Evolutionary conservation across 2,329 filamentous ascomycete species (phyloP).

Genomic region (Ceratocystis alfenasii): DNA sequence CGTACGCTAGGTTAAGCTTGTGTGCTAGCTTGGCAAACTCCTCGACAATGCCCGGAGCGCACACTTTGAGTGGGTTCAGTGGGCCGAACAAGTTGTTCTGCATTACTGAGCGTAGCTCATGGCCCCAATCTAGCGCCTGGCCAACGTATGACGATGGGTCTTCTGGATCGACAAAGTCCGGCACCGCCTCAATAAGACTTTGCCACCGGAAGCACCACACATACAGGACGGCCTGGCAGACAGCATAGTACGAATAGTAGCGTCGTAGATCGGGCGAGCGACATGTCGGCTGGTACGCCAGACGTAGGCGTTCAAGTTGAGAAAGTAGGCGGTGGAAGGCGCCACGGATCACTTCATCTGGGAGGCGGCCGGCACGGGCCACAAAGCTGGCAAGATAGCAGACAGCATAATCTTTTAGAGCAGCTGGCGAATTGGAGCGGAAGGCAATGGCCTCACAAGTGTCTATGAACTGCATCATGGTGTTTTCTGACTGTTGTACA

Average conservation of each 20-base stretch:
- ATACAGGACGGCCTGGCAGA: constrained; percentile 81
- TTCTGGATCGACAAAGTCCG: constrained; percentile 49
- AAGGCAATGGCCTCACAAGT: constrained; percentile 29
- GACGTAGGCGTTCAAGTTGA: constrained; percentile 65
- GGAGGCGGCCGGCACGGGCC: constrained; percentile 73
- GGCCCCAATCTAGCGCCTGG: constrained; percentile 67
- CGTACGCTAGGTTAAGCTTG: constrained; percentile 77
- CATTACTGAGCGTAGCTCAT: constrained; percentile 60
- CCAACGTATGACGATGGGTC: constrained; percentile 49
- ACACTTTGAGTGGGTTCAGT: constrained; percentile 91
- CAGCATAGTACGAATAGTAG: constrained; percentile 75
- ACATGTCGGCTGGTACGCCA: constrained; percentile 59
- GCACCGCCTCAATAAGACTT: constrained; percentile 59
- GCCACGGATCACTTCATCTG: constrained; percentile 61
- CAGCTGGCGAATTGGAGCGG: constrained; percentile 54
- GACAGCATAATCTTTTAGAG: constrained; percentile 71
- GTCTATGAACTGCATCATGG: constrained; percentile 57
- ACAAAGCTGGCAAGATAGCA: constrained; percentile 93
- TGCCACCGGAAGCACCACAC: constrained; percentile 98
- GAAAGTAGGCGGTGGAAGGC: constrained; percentile 69
- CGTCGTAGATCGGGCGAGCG: constrained; percentile 74
- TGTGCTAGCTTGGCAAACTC: constrained; percentile 84
- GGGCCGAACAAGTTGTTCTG: constrained; percentile 70
- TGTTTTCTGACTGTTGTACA: constrained; percentile 63
- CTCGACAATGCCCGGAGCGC: constrained; percentile 76